Evolutionary conservation across 1,139 yeast species (phyloP), one percentile per base, ranked within the genome.

Genomic region (Candida frijolesensis): DNA sequence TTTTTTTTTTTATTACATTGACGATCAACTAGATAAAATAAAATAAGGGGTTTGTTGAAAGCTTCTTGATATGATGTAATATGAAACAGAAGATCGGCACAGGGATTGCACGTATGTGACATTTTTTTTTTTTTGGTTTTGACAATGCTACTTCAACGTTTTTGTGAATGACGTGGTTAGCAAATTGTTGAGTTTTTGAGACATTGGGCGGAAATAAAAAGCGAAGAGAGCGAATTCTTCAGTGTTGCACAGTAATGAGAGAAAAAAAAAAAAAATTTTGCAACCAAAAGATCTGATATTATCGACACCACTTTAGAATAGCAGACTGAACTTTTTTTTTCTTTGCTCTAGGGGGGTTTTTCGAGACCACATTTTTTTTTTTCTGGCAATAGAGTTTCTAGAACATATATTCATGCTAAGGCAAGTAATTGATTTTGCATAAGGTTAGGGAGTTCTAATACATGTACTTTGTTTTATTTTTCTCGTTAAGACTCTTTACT

Each of bases 31-130:
- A 38, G 14, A 19, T 22, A 34, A 38, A 22, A 38, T 12, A n/a
- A 22, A 22, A 38, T 12, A n/a, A 22, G 42, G 29, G 42, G 29
- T n/a, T 1, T 14, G 15, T 11, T 27, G 27, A 15, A 25, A 25
- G 29, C 10, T 25, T 12, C 4, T 19, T n/a, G 12, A 19, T 7
- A 11, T 11, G 15, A 7, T 12, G 3, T 11, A 11, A 19, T 9
- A 3, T 38, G 42, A 38, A 38, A 38, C 42, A 38, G 30, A 22
- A 12, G 42, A 38, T 38, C 42, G 42, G 22, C 42, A n/a, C 2
- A 38, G 16, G 40, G 40, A 16, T 27, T 37, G 15, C 10, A n/a
- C 15, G 35, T 32, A 32, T 18, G 7, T 37, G 40, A 7, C 19
- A 11, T 15, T 15, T 35, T 35, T 4, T 35, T 16, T 35, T 15